Base-by-base conservation (phyloP, 805 yeast genomes). In the Candida sanyiensis region DNA sequence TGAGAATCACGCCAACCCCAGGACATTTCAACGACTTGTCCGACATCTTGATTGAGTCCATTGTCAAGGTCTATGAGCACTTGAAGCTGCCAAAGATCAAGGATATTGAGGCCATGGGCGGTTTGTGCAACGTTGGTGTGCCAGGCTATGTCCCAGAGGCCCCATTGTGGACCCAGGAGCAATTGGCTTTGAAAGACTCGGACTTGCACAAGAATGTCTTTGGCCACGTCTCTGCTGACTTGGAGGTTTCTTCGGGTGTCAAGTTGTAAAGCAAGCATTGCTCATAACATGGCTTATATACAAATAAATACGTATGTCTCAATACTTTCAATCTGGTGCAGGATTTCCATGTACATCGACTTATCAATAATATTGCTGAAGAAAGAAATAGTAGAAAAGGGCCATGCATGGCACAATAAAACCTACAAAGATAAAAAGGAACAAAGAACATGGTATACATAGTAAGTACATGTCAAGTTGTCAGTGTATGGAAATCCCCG, bases 1-100 rank as follows among this genome's bases (percentile, higher is more conserved):
- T 93, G 55, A 80, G 99, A 66, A 79, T 93, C 58, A 93, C 99
- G n/a, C 97, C 99, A 40, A 89, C 98, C 29, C 99, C 99, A 26
- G 97, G 96, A 39, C 99, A 93, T 61, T 75, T 78, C 15, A 71
- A 77, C 42, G 84, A 80, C 41, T 70, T 86, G 35, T 73, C 90
- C 38, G 86, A 88, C 58, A 72, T 77, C 48, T 73, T 93, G 51
- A 71, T 93, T 39, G 75, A 66, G 9, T 87, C 97, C 10, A 69
- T 93, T 35, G 95, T 87, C 51, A 73, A 75, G 33, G 86, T 89
- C 18, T 93, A 90, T 69, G 70, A 67, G 29, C 82, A 81, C 47
- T 70, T 93, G 61, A 72, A 69, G 44, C 73, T 90, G 59, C 79
- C 80, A 61, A 80, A 93, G 58, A 78, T 80, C 34, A 56, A 67